A percentile compares a stretch with the other conserved stretches of the same genome.
phyloP scores from a whole-genome alignment of 2,329 filamentous ascomycete genomes.

The Cladophialophora chaetospira region DNA sequence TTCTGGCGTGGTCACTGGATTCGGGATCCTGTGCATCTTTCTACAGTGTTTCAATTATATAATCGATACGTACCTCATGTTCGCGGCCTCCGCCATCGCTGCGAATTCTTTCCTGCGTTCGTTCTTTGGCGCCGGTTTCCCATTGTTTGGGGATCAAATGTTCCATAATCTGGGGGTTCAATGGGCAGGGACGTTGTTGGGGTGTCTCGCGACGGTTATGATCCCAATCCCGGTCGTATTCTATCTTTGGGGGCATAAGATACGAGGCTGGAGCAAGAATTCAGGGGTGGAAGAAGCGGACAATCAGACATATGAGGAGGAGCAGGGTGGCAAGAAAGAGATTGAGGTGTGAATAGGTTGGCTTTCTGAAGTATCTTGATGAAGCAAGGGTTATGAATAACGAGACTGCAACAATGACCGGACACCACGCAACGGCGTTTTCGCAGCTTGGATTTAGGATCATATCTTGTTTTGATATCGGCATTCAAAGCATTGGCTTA shows the following conservation, averaged over 20 bases:
- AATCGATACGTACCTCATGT: conserved; percentile 61
- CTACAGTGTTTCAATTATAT: conserved; percentile 61
- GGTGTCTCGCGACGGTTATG: conserved; percentile 71
- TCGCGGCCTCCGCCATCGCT: conserved; percentile 71
- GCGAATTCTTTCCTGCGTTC: conserved; percentile 66
- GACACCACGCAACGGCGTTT: too few species aligned
- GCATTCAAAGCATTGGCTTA: too few species aligned
- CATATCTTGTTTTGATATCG: too few species aligned
- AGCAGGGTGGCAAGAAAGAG: background rate
- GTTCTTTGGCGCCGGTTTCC: conserved; percentile 19
- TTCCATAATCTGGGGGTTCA: conserved; percentile 64
- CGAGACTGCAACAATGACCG: too few species aligned
- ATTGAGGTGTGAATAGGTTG: background rate
- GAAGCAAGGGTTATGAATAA: too few species aligned
- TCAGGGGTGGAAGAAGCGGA: background rate
- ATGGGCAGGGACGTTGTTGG: conserved; percentile 73
- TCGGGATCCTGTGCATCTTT: conserved; percentile 61
- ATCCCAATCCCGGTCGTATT: conserved; percentile 75
- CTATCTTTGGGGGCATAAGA: conserved; percentile 66
- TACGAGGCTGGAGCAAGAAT: conserved; percentile 54
- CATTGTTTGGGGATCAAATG: conserved; percentile 65
- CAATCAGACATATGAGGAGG: background rate
- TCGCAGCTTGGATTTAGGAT: too few species aligned
- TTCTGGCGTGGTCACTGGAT: conserved; percentile 57
- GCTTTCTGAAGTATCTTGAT: too few species aligned